Conservation (phyloP, 179 eudicot genomes). For the Drosera spatulata region DNA sequence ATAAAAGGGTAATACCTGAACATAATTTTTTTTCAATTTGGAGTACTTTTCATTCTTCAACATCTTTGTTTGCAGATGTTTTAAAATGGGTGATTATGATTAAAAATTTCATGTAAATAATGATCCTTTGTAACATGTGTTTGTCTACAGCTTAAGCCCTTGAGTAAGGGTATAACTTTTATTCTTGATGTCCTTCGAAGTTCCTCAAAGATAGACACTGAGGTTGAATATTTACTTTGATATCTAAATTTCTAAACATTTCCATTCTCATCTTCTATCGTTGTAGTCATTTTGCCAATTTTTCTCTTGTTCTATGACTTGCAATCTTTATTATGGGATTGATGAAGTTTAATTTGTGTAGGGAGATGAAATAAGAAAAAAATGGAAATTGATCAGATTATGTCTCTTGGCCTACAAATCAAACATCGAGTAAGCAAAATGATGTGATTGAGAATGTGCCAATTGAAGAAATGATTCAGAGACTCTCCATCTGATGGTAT, state of each 20-base stretch:
- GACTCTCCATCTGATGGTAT: too few species aligned
- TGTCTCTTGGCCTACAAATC: too few species aligned
- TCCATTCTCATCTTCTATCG: not conserved
- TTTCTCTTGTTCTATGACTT: conserved; percentile 1
- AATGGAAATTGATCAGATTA: too few species aligned
- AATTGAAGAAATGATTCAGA: too few species aligned
- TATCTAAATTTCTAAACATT: not conserved
- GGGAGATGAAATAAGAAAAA: too few species aligned
- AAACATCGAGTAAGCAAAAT: too few species aligned
- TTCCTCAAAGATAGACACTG: conserved; percentile 66
- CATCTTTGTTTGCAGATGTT: not conserved
- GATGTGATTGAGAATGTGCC: too few species aligned
- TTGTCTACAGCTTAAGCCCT: conserved; percentile 61
- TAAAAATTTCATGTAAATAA: not conserved
- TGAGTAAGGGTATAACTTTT: conserved; percentile 60
- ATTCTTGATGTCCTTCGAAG: conserved; percentile 62
- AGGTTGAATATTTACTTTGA: conserved; percentile 33
- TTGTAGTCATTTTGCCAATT: too few species aligned
- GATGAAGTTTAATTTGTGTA: too few species aligned
- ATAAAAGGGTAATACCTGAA: conserved; percentile 56
- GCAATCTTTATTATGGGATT: not conserved
- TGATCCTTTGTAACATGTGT: not conserved
- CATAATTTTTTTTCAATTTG: conserved; percentile 2
- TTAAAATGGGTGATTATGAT: not conserved
- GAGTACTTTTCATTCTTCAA: not conserved